phyloP scores from a whole-genome alignment of 768 basidiomycete species.

The Trametes cubensis region DNA sequence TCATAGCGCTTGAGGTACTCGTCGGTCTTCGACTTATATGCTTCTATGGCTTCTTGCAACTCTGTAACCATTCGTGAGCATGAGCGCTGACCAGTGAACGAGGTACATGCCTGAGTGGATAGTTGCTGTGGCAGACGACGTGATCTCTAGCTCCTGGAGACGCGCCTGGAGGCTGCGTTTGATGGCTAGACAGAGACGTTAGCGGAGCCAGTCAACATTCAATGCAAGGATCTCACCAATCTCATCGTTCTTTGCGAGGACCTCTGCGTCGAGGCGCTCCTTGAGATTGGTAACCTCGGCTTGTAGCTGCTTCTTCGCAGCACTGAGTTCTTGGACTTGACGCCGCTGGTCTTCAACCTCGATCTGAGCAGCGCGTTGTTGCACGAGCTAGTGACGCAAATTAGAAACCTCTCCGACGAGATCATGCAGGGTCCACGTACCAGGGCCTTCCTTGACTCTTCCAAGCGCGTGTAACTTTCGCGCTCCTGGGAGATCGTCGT shows the following conservation, averaged over 20 bases:
- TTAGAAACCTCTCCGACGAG: not conserved
- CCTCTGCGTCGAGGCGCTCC: constrained; percentile 57
- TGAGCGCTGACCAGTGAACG: not conserved
- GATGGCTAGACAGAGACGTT: constrained; percentile 44
- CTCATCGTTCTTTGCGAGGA: constrained; percentile 58
- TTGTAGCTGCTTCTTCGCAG: constrained; percentile 61
- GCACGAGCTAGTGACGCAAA: constrained; percentile 51
- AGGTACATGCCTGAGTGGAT: constrained; percentile 54
- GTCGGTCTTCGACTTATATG: constrained; percentile 65
- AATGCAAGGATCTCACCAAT: constrained; percentile 45
- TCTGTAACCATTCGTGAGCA: constrained; percentile 42
- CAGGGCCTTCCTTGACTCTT: constrained; percentile 71
- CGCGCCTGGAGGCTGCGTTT: constrained; percentile 61
- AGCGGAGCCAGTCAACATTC: not conserved
- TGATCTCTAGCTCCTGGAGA: constrained; percentile 66
- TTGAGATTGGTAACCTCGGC: constrained; percentile 53
- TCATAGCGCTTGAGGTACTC: constrained; percentile 63
- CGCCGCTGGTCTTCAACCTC: constrained; percentile 68
- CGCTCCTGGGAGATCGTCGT: constrained; percentile 60
- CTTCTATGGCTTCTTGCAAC: constrained; percentile 62
- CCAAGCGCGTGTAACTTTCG: constrained; percentile 61
- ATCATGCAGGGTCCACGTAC: constrained; percentile 42
- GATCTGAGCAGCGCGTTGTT: constrained; percentile 63
- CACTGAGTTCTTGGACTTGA: constrained; percentile 60
- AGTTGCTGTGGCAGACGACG: constrained; percentile 58